A percentile compares a stretch with the other conserved stretches of the same genome.
Conservation (phyloP, 2,329 filamentous ascomycete species). For the Alternaria atra region DNA sequence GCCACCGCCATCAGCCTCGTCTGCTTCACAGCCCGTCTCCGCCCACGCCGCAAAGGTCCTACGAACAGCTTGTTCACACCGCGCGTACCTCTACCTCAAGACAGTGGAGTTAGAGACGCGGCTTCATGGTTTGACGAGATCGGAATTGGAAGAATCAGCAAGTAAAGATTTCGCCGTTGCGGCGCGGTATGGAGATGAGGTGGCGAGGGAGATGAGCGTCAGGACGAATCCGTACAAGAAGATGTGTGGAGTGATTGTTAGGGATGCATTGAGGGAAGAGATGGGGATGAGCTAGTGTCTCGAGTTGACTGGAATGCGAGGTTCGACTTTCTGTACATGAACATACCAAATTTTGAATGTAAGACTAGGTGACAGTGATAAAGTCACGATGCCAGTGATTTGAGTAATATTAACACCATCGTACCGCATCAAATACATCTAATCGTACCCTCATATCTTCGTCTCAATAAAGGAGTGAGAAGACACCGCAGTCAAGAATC, state of each 20-base stretch:
- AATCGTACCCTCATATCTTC: too few relatives aligned
- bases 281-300: conserved; percentile 21
- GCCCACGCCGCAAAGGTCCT: conserved; percentile 71
- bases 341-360: too few relatives aligned
- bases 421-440: too few relatives aligned
- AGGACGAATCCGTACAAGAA: conserved; percentile 70
- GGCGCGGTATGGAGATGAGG: conserved; percentile 65
- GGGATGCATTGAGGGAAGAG: conserved; percentile 67
- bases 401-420: too few relatives aligned
- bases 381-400: too few relatives aligned
- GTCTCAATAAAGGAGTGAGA: too few relatives aligned
- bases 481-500: too few relatives aligned
- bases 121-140: conserved; percentile 45
- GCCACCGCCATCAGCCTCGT: conserved; percentile 35
- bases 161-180: conserved; percentile 64
- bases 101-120: conserved; percentile 50
- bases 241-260: conserved; percentile 69
- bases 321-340: too few relatives aligned
- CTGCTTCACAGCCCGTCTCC: conserved; percentile 62
- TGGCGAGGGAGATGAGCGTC: conserved; percentile 66
- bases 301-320: too few relatives aligned
- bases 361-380: too few relatives aligned
- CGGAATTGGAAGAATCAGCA: conserved; percentile 63
- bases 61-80: conserved; percentile 75
- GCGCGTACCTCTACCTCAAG: conserved; percentile 59